Evolutionary conservation across 164 flowering plant genomes (phyloP), one percentile per base, ranked within the genome.

Genomic region (Stephania yunnanensis): DNA sequence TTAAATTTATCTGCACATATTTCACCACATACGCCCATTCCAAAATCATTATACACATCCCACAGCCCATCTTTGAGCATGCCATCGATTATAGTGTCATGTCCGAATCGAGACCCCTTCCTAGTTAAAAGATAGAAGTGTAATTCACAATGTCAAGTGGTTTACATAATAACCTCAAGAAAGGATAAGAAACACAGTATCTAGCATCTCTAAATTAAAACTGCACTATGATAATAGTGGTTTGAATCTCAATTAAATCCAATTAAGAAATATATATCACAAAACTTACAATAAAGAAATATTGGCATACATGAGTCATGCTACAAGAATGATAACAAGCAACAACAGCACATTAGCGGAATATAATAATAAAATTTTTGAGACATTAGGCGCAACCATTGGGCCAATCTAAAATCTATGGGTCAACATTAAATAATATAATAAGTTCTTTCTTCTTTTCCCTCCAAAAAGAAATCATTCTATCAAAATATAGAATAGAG

Each of bases 1-100:
- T 50, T 50, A 83, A 90, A 87, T 7, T 85, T 80, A 20, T 83
- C 86, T 31, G 93, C 91, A 79, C 93, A 89, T 78, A 87, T 50
- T 78, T 89, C 93, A 77, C 83, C 93, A 84, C 93, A 90, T 70
- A 83, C 85, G 55, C 93, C 93, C 93, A 90, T 90, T 52, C 85
- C 88, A 78, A 79, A 82, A 83, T 90, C 89, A 83, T 90, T 90
- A 77, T 87, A 90, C 46, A 86, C 89, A 84, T 90, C 93, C 93
- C 93, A 90, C 8, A 90, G 82, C 12, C 93, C 91, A 81, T 90
- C 93, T 82, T 90, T 90, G 42, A 90, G 80, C 97, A 92, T 88
- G 22, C 93, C 94, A 79, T 92, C 97, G 70, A 92, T 71, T 73
- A 92, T 61, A 72, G 88, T 83, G 81, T 89, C 97, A 85, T 92